phyloP scores from a whole-genome alignment of 352 stramenopile species.

The Achlya hypogyna region DNA sequence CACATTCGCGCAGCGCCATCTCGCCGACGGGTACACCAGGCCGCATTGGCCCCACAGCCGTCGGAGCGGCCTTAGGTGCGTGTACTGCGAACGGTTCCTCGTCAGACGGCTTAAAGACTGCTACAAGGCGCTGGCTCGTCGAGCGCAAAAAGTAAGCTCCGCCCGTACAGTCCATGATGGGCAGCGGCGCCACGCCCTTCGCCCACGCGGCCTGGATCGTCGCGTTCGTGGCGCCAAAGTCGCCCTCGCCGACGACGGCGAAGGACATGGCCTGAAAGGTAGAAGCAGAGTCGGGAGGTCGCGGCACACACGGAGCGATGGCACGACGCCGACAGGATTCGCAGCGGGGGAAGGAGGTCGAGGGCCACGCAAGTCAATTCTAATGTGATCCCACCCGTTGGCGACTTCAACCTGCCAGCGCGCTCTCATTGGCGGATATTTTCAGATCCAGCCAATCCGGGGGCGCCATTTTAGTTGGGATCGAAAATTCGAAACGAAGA shows the following conservation, averaged over 20 bases:
- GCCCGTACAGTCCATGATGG: slow-evolving; percentile 36
- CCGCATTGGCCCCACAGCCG: slow-evolving; percentile 25
- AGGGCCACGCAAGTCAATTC: background rate
- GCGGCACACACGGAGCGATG: background rate
- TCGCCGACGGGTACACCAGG: slow-evolving; percentile 35
- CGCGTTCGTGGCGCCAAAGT: background rate
- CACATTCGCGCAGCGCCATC: slow-evolving; percentile 46
- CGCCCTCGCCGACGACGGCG: background rate
- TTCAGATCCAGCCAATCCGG: background rate
- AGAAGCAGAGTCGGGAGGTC: background rate
- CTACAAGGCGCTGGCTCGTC: slow-evolving; percentile 33
- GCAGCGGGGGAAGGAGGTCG: background rate
- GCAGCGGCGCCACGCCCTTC: background rate
- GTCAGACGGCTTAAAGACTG: slow-evolving; percentile 54
- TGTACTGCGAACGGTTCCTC: slow-evolving; percentile 55
- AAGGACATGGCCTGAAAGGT: background rate
- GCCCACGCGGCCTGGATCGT: background rate
- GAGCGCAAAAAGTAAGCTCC: slow-evolving; percentile 53
- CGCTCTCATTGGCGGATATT: background rate
- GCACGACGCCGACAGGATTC: background rate
- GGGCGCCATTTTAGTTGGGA: background rate
- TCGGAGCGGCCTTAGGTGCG: slow-evolving; percentile 41
- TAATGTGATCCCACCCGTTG: background rate
- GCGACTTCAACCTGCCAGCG: no score
- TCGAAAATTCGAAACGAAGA: background rate